Base-by-base conservation (phyloP, 208 protist species). In the Vickermania ingenoplastis region DNA sequence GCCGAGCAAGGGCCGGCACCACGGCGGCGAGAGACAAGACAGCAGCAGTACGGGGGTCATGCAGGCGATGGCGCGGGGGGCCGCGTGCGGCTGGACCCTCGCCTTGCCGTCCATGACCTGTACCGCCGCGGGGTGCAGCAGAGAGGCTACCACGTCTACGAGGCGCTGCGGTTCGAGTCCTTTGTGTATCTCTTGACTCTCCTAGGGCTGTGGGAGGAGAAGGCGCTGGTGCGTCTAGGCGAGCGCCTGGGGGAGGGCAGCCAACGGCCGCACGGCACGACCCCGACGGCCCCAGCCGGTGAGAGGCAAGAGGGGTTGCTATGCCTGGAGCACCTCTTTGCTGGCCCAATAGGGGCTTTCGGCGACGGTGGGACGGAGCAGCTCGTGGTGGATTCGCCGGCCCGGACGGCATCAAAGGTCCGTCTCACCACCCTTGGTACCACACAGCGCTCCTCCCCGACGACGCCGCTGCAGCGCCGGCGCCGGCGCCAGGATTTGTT, bases 371-470 rank as follows among this genome's bases (percentile, higher is more conserved):
- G 57, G 76, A 23, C 71, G 74, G 36, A 70, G 77, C 25, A 65
- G 75, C 26, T 31, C 63, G 7, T 70, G 70, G 2, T 17, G 23
- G 55, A 17, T 14, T 24, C 51, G 17, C 57, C 29, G 3, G 45
- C 21, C 23, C 65, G 64, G 56, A 61, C 67, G 29, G 64, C 67
- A 7, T 48, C 36, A n/a, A n/a, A n/a, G n/a, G n/a, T n/a, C n/a
- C n/a, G n/a, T n/a, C 36, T n/a, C 70, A 69, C 13, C 63, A 81
- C 58, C 65, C 70, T 17, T 81, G 77, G 61, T 64, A 77, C 28
- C 74, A 63, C 75, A 61, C 75, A 30, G 67, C n/a, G n/a, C 23
- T 62, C 63, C 14, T 53, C 52, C 28, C 58, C n/a, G n/a, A n/a
- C n/a, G n/a, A n/a, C n/a, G n/a, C n/a, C n/a, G n/a, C n/a, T n/a